Percentiles rank a stretch among this genome's conserved stretches.
phyloP scores from a whole-genome alignment of 805 yeast species.

The Candida odintsovae region DNA sequence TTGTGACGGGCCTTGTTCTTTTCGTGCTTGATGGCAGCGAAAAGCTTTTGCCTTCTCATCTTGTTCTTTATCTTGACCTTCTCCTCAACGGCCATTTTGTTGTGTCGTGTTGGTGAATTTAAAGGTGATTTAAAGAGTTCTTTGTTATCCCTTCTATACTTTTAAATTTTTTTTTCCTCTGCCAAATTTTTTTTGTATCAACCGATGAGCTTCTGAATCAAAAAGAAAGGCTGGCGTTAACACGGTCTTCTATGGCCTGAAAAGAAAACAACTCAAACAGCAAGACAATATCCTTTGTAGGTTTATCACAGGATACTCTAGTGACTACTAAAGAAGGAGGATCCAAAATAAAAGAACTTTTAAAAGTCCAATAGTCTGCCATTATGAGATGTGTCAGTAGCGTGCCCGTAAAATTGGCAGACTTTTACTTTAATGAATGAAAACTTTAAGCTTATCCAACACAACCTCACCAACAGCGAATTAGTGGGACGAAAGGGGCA shows the following conservation, averaged over 20 bases:
- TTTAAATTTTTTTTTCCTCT: slow-evolving; percentile 1
- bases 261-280: too few relatives aligned
- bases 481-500: too few relatives aligned
- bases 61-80: slow-evolving; percentile 62
- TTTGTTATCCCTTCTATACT: background rate
- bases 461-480: too few relatives aligned
- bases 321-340: too few relatives aligned
- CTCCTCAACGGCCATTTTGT: slow-evolving; percentile 23
- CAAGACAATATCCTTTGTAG: too few relatives aligned
- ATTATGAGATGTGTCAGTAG: background rate
- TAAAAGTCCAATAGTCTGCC: background rate
- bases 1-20: slow-evolving; percentile 73
- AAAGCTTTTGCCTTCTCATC: slow-evolving; percentile 71
- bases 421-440: background rate
- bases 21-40: slow-evolving; percentile 67
- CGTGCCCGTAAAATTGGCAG: background rate
- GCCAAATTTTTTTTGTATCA: too few relatives aligned
- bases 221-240: too few relatives aligned
- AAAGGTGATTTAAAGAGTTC: background rate
- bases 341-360: too few relatives aligned
- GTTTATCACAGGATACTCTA: too few relatives aligned
- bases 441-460: too few relatives aligned
- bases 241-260: too few relatives aligned
- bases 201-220: background rate
- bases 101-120: background rate